Conservation (phyloP, 2,329 filamentous ascomycete genomes). For the Emmonsia crescens region DNA sequence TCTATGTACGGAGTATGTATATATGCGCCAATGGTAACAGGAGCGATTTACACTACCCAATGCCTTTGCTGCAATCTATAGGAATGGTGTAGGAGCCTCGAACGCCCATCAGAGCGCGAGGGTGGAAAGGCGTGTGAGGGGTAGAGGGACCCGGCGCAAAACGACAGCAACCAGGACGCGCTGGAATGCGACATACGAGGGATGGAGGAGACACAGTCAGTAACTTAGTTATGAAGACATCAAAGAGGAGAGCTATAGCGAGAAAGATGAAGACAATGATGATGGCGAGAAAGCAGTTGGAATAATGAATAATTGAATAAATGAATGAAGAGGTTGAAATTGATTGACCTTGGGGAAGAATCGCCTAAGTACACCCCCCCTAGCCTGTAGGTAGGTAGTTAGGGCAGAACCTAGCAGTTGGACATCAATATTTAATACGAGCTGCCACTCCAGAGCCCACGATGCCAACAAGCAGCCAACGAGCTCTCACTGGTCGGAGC, state of each 20-base stretch:
- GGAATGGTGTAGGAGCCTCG: background rate
- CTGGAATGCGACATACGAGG: slow-evolving; percentile 1
- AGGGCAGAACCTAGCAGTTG: background rate
- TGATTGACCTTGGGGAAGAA: background rate
- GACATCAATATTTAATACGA: background rate
- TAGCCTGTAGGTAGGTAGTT: no score
- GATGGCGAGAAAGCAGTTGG: background rate
- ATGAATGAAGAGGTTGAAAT: background rate
- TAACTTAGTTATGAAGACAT: background rate
- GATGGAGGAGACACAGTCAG: background rate
- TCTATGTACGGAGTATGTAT: no score
- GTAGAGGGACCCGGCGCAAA: slow-evolving; percentile 1
- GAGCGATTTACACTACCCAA: slow-evolving; percentile 1
- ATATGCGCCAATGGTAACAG: background rate
- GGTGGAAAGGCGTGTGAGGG: slow-evolving; percentile 2
- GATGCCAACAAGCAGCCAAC: background rate
- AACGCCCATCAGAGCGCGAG: slow-evolving; percentile 3
- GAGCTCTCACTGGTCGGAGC: background rate
- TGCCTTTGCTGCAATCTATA: slow-evolving; percentile 1
- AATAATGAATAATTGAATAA: background rate
- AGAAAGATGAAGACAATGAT: background rate
- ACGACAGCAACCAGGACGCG: background rate
- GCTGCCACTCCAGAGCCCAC: background rate
- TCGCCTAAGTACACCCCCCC: background rate
- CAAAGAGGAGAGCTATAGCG: background rate